phyloP scores from a whole-genome alignment of 306 rosid species.

The Dalbergia oliveri region DNA sequence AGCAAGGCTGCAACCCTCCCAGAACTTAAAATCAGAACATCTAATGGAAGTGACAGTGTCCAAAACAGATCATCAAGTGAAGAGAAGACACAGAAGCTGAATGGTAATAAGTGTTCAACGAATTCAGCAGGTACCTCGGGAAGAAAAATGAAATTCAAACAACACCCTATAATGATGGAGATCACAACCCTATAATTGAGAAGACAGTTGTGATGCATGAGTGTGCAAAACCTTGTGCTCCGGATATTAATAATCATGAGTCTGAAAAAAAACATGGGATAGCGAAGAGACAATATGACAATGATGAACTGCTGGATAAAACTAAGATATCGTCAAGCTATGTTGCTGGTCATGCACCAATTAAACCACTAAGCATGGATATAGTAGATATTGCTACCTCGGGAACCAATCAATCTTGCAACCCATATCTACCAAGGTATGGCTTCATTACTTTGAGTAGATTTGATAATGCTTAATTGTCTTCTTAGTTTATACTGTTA shows the following conservation, averaged over 20 bases:
- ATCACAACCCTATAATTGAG: slow-evolving; percentile 76
- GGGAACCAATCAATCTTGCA: slow-evolving; percentile 50
- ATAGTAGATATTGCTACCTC: slow-evolving; percentile 47
- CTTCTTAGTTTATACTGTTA: slow-evolving; percentile 25
- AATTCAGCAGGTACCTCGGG: slow-evolving; percentile 58
- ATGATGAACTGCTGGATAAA: slow-evolving; percentile 50
- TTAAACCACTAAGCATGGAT: slow-evolving; percentile 48
- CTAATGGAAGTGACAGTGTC: slow-evolving; percentile 59
- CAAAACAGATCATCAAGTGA: slow-evolving; percentile 53
- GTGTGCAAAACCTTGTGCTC: slow-evolving; percentile 60
- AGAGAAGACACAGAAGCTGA: slow-evolving; percentile 59
- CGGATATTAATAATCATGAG: slow-evolving; percentile 33
- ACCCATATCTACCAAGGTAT: slow-evolving; percentile 66
- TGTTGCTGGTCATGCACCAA: slow-evolving; percentile 53
- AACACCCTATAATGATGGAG: slow-evolving; percentile 50
- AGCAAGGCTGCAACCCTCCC: slow-evolving; percentile 86
- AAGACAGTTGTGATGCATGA: slow-evolving; percentile 82
- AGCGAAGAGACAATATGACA: slow-evolving; percentile 41
- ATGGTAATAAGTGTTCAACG: slow-evolving; percentile 49
- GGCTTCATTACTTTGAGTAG: slow-evolving; percentile 37
- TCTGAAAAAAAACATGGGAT: slow-evolving; percentile 46
- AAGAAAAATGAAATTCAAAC: slow-evolving; percentile 52
- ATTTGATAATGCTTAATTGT: slow-evolving; percentile 24
- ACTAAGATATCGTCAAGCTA: slow-evolving; percentile 48
- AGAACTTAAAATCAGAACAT: slow-evolving; percentile 81